phyloP scores from a whole-genome alignment of 2,329 filamentous ascomycete genomes.

The Pseudocercospora pini-densiflorae region DNA sequence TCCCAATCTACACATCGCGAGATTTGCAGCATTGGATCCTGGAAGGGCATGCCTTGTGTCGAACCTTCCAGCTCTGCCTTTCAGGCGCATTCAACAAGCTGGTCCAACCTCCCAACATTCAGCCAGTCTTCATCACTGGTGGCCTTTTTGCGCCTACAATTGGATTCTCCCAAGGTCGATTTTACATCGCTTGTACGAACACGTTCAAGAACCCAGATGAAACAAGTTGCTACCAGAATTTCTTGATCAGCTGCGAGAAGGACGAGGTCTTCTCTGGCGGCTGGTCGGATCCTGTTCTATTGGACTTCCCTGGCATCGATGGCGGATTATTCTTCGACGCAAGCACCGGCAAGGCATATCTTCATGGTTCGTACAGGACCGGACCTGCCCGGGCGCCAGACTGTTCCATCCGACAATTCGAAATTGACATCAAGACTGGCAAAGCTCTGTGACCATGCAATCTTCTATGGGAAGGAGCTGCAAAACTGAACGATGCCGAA shows the following conservation, averaged over 20 bases:
- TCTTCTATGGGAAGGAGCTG: conserved; percentile 43
- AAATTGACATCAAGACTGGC: background rate
- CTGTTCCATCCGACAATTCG: background rate
- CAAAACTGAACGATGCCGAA: conserved; percentile 39
- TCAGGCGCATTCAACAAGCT: no score
- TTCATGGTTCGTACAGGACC: background rate
- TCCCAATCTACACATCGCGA: conserved; percentile 50
- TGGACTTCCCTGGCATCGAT: conserved; percentile 30
- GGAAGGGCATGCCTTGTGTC: no score
- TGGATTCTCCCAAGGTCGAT: conserved; percentile 44
- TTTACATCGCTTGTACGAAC: conserved; percentile 37
- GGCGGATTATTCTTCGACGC: background rate
- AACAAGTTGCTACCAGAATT: no score
- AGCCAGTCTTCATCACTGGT: conserved; percentile 40
- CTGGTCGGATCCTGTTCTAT: background rate
- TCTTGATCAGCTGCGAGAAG: no score
- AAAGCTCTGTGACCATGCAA: conserved; percentile 2
- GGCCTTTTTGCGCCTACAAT: conserved; percentile 50
- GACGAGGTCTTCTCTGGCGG: no score
- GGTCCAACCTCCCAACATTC: no score
- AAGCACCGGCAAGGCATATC: background rate
- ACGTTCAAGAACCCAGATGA: no score
- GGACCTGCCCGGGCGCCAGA: background rate
- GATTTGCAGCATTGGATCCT: conserved; percentile 50
- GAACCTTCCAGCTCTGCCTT: no score